Percentiles rank a stretch among this genome's conserved stretches.
Evolutionary conservation across 306 rosid genomes (phyloP).

Genomic region (Senna siamea): DNA sequence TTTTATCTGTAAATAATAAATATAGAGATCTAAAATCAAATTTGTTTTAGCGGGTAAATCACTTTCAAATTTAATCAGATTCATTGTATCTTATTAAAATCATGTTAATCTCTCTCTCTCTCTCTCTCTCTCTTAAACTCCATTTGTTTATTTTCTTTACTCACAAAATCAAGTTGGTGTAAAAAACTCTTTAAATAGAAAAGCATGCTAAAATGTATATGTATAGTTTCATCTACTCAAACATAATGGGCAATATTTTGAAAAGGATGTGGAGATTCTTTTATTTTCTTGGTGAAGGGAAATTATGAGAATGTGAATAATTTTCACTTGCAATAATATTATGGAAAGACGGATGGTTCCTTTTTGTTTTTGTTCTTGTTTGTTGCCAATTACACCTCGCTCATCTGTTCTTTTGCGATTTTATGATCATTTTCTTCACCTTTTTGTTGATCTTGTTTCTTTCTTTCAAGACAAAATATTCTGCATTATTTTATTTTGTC

Average conservation of each 20-base stretch:
- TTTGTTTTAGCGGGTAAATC: too few relatives aligned
- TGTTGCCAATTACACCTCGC: background rate
- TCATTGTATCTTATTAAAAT: too few relatives aligned
- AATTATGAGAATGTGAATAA: background rate
- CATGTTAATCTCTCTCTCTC: too few relatives aligned
- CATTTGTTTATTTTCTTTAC: too few relatives aligned
- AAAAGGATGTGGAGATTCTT: background rate
- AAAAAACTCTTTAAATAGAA: too few relatives aligned
- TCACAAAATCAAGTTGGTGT: too few relatives aligned
- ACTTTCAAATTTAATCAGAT: too few relatives aligned
- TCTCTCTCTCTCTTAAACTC: too few relatives aligned
- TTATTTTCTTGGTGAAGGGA: background rate
- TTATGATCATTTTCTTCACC: background rate
- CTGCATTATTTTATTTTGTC: background rate
- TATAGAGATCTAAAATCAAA: too few relatives aligned
- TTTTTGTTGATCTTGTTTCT: background rate
- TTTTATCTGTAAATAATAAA: too few relatives aligned
- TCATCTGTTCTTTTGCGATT: background rate
- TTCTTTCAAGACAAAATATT: background rate
- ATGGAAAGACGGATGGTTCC: background rate
- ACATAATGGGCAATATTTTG: background rate
- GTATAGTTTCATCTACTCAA: too few relatives aligned
- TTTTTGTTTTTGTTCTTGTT: background rate
- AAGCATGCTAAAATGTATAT: too few relatives aligned
- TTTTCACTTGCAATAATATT: background rate